Evolutionary conservation across 345 rosid genomes (phyloP), one percentile per base, ranked within the genome.

Genomic region (Euphorbia peplus): DNA sequence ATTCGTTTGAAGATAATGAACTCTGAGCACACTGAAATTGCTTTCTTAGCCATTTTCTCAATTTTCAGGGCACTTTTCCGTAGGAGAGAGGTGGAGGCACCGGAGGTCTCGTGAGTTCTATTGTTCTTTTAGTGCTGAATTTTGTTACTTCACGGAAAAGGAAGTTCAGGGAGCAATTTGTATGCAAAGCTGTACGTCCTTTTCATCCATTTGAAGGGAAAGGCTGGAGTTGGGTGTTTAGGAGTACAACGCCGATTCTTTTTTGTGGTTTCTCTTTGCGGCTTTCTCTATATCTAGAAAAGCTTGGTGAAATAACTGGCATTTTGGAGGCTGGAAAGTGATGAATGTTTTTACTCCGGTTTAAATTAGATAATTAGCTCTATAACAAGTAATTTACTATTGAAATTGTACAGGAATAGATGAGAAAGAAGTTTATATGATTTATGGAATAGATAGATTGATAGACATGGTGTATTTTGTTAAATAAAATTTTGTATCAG

Each of bases 21-120:
- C 81, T 83, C 97, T 4, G 84, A 85, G 76, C 93, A 85, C 57
- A 60, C 88, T 78, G 90, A 87, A 82, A 83, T 87, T 69, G 95
- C 90, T 56, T 44, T 87, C 42, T 57, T 95, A 50, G 87, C 90
- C 19, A 68, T 80, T 52, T 73, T 83, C 73, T 81, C 97, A 59
- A 69, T 88, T 66, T 70, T 85, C 25, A 83, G 77, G 81, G 83
- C 81, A 44, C 66, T 95, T 12, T 57, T 83, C 37, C 79, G 76
- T 32, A 75, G 86, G 73, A 95, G 67, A 80, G 61, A 55, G 54
- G 47, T 24, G 26, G 88, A 80, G 74, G 66, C 71, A 60, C 69
- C 63, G 54, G 84, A 88, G 71, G 73, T 63, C 65, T 82, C 74
- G 75, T 85, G 78, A 86, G 24, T 60, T 52, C 19, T 52, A 48